Evolutionary conservation across 2,329 filamentous ascomycete genomes (phyloP).

Genomic region (Hirsutella minnesotensis): DNA sequence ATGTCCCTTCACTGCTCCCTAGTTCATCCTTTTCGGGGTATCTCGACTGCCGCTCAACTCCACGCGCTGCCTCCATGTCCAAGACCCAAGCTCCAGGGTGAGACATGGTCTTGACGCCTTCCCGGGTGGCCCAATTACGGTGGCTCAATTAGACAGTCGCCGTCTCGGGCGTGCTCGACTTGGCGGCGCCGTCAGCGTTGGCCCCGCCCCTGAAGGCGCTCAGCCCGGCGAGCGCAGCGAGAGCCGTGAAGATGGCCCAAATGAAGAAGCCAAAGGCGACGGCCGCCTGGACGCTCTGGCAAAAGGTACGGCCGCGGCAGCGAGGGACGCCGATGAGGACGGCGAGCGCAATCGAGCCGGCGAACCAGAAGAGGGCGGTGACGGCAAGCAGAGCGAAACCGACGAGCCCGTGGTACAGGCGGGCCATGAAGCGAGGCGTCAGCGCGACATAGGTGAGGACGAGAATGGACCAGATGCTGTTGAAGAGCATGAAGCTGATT

Average conservation of each 20-base stretch:
- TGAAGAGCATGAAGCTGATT: slow-evolving; percentile 72
- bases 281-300: slow-evolving; percentile 49
- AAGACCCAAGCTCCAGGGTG: too few species aligned
- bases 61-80: neutral
- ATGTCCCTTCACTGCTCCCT: too few species aligned
- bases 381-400: slow-evolving; percentile 57
- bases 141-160: too few species aligned
- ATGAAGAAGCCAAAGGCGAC: slow-evolving; percentile 56
- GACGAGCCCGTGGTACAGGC: slow-evolving; percentile 49
- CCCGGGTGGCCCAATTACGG: too few species aligned
- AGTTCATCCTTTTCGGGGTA: too few species aligned
- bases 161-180: slow-evolving; percentile 3
- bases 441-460: slow-evolving; percentile 59
- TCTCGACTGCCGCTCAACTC: neutral
- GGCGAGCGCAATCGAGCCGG: slow-evolving; percentile 68
- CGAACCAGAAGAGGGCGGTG: slow-evolving; percentile 84
- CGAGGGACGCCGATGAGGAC: slow-evolving; percentile 45
- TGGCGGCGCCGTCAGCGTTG: slow-evolving; percentile 14
- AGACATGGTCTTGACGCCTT: too few species aligned
- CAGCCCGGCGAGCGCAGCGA: slow-evolving; percentile 34
- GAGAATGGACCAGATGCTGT: slow-evolving; percentile 63
- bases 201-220: slow-evolving; percentile 24
- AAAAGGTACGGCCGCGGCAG: slow-evolving; percentile 41
- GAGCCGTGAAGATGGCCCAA: slow-evolving; percentile 38
- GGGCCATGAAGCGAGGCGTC: slow-evolving; percentile 49